These are phyloP conservation scores for Cladophialophora psammophila DNA, from an alignment of 2,329 filamentous ascomycete species.

Conservation along the genomic window DNA sequence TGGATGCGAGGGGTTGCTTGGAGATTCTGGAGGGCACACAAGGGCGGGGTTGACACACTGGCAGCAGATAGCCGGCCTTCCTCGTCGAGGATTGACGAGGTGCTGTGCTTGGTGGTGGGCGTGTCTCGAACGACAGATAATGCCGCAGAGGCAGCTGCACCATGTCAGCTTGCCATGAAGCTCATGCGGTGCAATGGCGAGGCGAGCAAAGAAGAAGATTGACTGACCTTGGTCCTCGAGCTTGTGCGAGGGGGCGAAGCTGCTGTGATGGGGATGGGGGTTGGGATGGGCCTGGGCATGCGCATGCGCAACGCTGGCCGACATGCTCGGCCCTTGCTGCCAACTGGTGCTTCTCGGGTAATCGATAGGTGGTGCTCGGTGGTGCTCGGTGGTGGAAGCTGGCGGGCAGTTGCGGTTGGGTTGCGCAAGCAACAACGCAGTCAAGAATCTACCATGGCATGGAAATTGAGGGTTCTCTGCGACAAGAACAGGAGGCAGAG, in stretches of 20 bases:
- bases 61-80: constrained; percentile 65
- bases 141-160: constrained; percentile 66
- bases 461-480: background rate
- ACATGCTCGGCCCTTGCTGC: constrained; percentile 34
- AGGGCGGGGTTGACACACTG: constrained; percentile 52
- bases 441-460: constrained; percentile 16
- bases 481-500: background rate
- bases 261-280: constrained; percentile 18
- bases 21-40: background rate
- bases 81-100: constrained; percentile 52
- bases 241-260: constrained; percentile 38
- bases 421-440: constrained; percentile 20
- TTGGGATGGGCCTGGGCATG: background rate
- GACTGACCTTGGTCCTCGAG: constrained; percentile 49
- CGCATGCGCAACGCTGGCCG: constrained; percentile 24
- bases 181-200: background rate
- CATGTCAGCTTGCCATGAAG: constrained; percentile 22
- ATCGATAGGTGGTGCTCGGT: constrained; percentile 5
- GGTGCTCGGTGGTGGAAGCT: constrained; percentile 11
- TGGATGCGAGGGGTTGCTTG: constrained; percentile 11
- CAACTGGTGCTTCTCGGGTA: constrained; percentile 9
- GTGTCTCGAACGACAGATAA: constrained; percentile 59
- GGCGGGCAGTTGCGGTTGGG: background rate
- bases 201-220: background rate
- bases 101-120: constrained; percentile 37